phyloP scores from a whole-genome alignment of 768 basidiomycete genomes.

The Porpolomopsis calyptriformis region DNA sequence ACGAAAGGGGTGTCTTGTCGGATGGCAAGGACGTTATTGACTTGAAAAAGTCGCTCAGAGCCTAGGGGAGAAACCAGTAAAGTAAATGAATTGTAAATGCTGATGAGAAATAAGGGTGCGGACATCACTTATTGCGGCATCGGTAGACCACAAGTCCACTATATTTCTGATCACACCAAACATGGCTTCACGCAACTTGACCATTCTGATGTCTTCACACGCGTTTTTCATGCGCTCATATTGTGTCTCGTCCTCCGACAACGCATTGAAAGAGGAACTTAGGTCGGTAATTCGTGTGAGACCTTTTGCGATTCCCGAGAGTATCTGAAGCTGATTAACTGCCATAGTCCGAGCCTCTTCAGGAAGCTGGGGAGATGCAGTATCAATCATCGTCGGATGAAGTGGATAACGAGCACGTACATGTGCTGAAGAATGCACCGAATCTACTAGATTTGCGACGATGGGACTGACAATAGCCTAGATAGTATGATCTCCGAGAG shows the following conservation, averaged over 20 bases:
- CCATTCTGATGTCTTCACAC: conserved; percentile 52
- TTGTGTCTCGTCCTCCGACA: conserved; percentile 42
- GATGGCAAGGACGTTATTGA: conserved; percentile 74
- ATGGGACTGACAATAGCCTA: conserved; percentile 73
- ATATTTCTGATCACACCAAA: conserved; percentile 47
- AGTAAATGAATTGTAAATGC: background rate
- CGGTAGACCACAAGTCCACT: conserved; percentile 69
- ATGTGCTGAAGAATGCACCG: conserved; percentile 41
- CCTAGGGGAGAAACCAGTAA: conserved; percentile 29
- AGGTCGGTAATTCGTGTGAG: conserved; percentile 70
- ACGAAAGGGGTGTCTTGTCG: conserved; percentile 68
- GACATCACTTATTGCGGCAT: conserved; percentile 70
- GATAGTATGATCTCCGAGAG: background rate
- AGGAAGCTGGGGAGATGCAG: conserved; percentile 39
- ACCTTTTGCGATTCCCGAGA: conserved; percentile 81
- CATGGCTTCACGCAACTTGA: conserved; percentile 56
- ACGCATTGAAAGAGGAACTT: conserved; percentile 45
- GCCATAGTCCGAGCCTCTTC: conserved; percentile 60
- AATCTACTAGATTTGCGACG: conserved; percentile 54
- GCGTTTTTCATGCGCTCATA: conserved; percentile 46
- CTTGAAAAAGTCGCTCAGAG: conserved; percentile 73
- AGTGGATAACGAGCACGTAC: too few relatives aligned
- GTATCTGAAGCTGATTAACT: conserved; percentile 65
- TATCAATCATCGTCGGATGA: too few relatives aligned
- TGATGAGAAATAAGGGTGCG: conserved; percentile 21